Conservation (phyloP, 2,329 filamentous ascomycete species). For the Escovopsis sp. region DNA sequence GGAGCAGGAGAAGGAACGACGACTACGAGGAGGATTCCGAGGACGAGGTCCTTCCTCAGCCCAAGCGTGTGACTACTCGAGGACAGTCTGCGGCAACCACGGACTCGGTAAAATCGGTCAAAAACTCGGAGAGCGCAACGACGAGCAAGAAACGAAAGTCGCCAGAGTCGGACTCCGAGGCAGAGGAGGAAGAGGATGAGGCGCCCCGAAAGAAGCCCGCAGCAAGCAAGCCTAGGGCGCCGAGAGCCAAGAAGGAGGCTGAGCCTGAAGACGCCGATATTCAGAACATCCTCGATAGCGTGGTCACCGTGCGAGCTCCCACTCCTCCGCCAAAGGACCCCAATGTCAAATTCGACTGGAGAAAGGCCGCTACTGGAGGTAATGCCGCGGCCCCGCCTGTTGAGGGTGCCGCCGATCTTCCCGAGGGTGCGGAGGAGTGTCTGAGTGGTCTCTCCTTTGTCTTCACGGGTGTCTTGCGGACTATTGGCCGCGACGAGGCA, state of each 20-base stretch:
- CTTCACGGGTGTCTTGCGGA: conserved; percentile 78
- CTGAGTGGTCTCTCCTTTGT: conserved; percentile 83
- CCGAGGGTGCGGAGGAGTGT: conserved; percentile 76
- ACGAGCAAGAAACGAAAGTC: conserved; percentile 43
- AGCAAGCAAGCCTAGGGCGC: conserved; percentile 42
- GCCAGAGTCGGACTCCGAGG: conserved; percentile 35
- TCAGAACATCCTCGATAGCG: conserved; percentile 74
- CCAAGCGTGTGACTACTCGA: conserved; percentile 40
- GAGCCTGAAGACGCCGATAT: conserved; percentile 53
- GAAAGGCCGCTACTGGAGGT: conserved; percentile 43
- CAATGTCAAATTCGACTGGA: conserved; percentile 68
- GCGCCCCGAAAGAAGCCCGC: conserved; percentile 42
- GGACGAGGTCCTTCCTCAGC: conserved; percentile 47
- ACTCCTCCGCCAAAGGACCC: conserved; percentile 64
- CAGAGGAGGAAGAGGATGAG: conserved; percentile 46
- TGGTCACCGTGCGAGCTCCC: conserved; percentile 69
- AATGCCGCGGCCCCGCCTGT: conserved; percentile 47
- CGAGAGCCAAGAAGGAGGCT: conserved; percentile 49
- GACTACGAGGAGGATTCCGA: conserved; percentile 67
- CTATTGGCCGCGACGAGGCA: conserved; percentile 70
- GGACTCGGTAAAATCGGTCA: conserved; percentile 12
- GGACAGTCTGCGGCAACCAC: conserved; percentile 15
- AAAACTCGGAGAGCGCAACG: conserved; percentile 16
- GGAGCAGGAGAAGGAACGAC: conserved; percentile 55
- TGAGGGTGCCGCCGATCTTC: conserved; percentile 54